phyloP scores from a whole-genome alignment of 108 stramenopile species.

The Conticribra weissflogii region DNA sequence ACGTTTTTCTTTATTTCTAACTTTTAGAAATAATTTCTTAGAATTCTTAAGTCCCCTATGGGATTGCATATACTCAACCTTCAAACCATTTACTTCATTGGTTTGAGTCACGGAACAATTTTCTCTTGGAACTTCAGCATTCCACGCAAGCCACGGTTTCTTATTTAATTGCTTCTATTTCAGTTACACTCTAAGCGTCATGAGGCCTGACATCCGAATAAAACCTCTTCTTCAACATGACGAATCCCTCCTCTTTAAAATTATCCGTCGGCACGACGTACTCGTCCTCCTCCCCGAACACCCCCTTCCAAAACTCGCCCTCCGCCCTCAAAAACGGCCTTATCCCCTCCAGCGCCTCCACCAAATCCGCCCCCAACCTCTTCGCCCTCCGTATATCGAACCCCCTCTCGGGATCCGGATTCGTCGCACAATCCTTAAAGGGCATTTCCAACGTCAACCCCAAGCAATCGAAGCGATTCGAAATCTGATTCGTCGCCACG shows the following conservation, averaged over 20 bases:
- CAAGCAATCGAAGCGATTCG: conserved; percentile 79
- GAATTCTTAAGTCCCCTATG: no score
- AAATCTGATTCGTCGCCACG: conserved; percentile 87
- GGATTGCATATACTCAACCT: no score
- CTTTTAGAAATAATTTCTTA: no score
- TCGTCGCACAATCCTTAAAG: conserved; percentile 80
- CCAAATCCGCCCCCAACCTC: conserved; percentile 64
- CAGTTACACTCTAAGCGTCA: conserved; percentile 12
- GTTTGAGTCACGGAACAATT: no score
- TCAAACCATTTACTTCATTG: no score
- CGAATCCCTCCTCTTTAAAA: conserved; percentile 50
- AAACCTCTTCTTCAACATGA: conserved; percentile 48
- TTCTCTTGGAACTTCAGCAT: no score
- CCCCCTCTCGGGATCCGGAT: conserved; percentile 69
- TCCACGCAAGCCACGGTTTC: no score
- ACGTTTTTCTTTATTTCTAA: no score
- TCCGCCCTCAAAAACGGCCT: conserved; percentile 76
- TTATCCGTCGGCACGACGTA: conserved; percentile 71
- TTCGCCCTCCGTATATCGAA: conserved; percentile 68
- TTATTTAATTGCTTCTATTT: no score
- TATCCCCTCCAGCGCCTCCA: conserved; percentile 72
- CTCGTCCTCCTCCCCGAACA: conserved; percentile 58
- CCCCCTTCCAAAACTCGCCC: conserved; percentile 70
- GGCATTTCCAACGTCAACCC: conserved; percentile 91
- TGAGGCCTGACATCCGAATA: conserved; percentile 52